phyloP scores from a whole-genome alignment of 2,329 filamentous ascomycete genomes.

The Fusarium albidum region DNA sequence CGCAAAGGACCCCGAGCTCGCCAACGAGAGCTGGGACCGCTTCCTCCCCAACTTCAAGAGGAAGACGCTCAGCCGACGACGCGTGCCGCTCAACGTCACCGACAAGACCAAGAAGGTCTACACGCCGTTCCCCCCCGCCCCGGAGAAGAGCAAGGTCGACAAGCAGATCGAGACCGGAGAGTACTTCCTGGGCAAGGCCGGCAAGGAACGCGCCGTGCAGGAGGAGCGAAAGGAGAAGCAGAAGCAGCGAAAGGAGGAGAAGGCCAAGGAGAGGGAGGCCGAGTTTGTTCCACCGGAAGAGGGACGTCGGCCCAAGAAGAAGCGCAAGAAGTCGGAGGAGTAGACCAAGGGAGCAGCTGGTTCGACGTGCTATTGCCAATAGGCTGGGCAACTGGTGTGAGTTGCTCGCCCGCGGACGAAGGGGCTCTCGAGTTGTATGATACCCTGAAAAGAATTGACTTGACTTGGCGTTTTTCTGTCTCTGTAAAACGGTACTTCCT shows the following conservation, averaged over 20 bases:
- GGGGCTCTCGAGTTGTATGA: conserved; percentile 40
- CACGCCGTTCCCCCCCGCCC: conserved; percentile 95
- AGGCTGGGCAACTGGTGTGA: conserved; percentile 32
- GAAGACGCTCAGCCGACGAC: conserved; percentile 84
- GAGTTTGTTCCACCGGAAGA: conserved; percentile 91
- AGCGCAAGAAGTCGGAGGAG: conserved; percentile 63
- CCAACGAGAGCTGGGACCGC: conserved; percentile 90
- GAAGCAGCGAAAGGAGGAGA: conserved; percentile 86
- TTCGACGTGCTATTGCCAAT: conserved; percentile 24
- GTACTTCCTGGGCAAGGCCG: conserved; percentile 93
- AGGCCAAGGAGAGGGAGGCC: conserved; percentile 82
- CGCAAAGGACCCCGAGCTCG: conserved; percentile 86
- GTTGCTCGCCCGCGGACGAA: conserved; percentile 23
- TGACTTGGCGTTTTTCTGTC: conserved; percentile 35
- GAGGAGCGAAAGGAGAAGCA: conserved; percentile 86
- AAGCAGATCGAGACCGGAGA: conserved; percentile 97
- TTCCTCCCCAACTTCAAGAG: conserved; percentile 99
- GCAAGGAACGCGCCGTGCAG: conserved; percentile 83
- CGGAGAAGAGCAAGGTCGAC: conserved; percentile 99
- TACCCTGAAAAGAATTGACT: conserved; percentile 41
- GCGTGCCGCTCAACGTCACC: conserved; percentile 82
- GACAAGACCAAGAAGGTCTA: conserved; percentile 96
- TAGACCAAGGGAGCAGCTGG: conserved; percentile 29
- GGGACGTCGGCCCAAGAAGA: conserved; percentile 68
- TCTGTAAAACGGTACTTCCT: no score